Percentiles rank a stretch among this genome's conserved stretches.
Evolutionary conservation across 1,284 basidiomycete species (phyloP).

Genomic region (Dichomitus squalens): DNA sequence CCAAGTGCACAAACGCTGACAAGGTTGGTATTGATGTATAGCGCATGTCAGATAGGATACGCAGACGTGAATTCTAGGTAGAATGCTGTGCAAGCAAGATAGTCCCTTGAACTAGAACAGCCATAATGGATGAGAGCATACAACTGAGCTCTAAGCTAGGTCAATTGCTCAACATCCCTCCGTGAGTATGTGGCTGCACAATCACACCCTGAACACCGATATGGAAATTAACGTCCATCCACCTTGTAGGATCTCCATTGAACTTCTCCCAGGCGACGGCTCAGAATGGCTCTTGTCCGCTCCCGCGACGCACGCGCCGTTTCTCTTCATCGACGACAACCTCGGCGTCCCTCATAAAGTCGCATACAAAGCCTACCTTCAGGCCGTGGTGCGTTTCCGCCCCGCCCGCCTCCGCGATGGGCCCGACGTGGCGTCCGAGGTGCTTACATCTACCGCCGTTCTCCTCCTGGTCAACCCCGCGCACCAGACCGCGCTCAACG

Average conservation of each 20-base stretch:
- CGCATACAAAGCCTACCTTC: constrained; percentile 52
- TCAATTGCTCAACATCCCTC: constrained; percentile 18
- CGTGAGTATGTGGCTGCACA: constrained; percentile 14
- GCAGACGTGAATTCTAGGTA: neutral
- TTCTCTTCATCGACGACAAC: constrained; percentile 56
- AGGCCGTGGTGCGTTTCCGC: constrained; percentile 41
- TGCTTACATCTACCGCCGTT: constrained; percentile 43
- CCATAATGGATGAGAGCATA: neutral
- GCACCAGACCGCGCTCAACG: constrained; percentile 65
- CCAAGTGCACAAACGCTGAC: too few species aligned
- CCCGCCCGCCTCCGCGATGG: neutral
- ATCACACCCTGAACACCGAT: too few species aligned
- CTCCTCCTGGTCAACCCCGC: constrained; percentile 68
- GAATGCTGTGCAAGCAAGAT: neutral
- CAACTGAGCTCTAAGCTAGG: constrained; percentile 9
- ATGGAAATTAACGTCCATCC: neutral
- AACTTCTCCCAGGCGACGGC: constrained; percentile 52
- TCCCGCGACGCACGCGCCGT: constrained; percentile 40
- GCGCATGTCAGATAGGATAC: neutral
- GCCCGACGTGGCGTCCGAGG: neutral
- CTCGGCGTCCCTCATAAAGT: constrained; percentile 66
- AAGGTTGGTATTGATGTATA: neutral
- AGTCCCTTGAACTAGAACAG: neutral
- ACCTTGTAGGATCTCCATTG: constrained; percentile 39
- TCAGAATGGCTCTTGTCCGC: constrained; percentile 39